Conservation (phyloP, 352 stramenopile genomes). For the Pythium oligandrum region DNA sequence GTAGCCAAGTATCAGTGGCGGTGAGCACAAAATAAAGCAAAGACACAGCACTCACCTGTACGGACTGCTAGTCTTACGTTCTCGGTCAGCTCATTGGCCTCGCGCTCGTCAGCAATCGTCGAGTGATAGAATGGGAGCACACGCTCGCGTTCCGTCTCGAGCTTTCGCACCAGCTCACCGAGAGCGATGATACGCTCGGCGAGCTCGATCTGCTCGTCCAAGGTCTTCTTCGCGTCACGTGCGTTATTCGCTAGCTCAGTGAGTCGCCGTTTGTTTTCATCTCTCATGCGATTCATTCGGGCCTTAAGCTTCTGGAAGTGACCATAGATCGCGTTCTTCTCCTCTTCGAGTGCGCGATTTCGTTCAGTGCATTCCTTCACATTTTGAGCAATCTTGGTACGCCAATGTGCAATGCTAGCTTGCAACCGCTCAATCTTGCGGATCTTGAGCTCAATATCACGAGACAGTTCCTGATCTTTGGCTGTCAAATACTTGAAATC, state of each 20-base stretch:
- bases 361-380: constrained; percentile 85
- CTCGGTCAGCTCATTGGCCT: constrained; percentile 59
- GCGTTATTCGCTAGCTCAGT: constrained; percentile 79
- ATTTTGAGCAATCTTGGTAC: constrained; percentile 91
- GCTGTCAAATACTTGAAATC: constrained; percentile 94
- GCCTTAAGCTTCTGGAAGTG: constrained; percentile 87
- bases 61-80: constrained; percentile 47
- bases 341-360: constrained; percentile 86
- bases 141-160: constrained; percentile 90
- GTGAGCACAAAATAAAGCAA: constrained; percentile 2
- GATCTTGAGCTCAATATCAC: constrained; percentile 93
- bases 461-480: constrained; percentile 90
- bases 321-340: constrained; percentile 83
- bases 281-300: constrained; percentile 88
- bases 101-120: constrained; percentile 52
- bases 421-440: constrained; percentile 92
- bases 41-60: constrained; percentile 15
- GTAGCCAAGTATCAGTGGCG: too few relatives aligned
- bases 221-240: constrained; percentile 61
- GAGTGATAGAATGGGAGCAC: constrained; percentile 84
- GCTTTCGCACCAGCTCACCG: constrained; percentile 86
- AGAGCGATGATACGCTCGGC: constrained; percentile 86
- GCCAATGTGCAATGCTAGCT: constrained; percentile 83
- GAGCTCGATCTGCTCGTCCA: constrained; percentile 64
- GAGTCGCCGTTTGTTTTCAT: constrained; percentile 76